Conservation (phyloP, 495 filamentous ascomycete genomes). For the Aspergillus olivimuriae region DNA sequence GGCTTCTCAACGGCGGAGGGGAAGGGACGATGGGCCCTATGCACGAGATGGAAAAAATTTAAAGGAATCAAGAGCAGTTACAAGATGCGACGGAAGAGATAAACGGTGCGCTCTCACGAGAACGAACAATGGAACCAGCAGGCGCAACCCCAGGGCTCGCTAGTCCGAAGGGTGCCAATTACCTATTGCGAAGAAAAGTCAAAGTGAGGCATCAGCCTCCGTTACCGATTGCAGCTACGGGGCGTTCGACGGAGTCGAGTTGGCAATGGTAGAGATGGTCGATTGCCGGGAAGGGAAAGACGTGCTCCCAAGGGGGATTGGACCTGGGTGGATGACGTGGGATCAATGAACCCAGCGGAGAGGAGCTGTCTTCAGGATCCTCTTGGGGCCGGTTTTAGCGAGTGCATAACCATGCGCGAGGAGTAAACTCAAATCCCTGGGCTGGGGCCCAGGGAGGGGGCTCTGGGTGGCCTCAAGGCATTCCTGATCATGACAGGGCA, state of each 20-base stretch:
- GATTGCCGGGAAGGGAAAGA: neutral
- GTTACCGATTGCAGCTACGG: constrained; percentile 6
- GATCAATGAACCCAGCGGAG: neutral
- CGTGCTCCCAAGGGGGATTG: neutral
- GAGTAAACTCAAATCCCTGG: constrained; percentile 3
- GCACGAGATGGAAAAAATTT: neutral
- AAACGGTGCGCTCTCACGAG: neutral
- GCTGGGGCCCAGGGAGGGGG: neutral
- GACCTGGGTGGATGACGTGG: constrained; percentile 8
- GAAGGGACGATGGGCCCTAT: neutral
- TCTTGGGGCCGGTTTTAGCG: too few species aligned
- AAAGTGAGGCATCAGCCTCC: constrained; percentile 10
- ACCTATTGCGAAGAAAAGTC: neutral
- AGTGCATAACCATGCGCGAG: neutral
- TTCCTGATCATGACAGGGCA: constrained; percentile 10
- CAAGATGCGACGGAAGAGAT: neutral
- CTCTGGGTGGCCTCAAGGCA: constrained; percentile 7
- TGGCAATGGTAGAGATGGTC: neutral
- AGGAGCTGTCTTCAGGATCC: neutral
- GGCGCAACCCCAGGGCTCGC: neutral
- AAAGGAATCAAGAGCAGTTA: neutral
- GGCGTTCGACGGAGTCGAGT: neutral
- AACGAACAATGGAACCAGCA: neutral
- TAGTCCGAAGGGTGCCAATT: neutral
- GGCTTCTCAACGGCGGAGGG: neutral